Evolutionary conservation across 768 basidiomycete genomes (phyloP), one percentile per base, ranked within the genome.

Genomic region (Boletus huronensis): DNA sequence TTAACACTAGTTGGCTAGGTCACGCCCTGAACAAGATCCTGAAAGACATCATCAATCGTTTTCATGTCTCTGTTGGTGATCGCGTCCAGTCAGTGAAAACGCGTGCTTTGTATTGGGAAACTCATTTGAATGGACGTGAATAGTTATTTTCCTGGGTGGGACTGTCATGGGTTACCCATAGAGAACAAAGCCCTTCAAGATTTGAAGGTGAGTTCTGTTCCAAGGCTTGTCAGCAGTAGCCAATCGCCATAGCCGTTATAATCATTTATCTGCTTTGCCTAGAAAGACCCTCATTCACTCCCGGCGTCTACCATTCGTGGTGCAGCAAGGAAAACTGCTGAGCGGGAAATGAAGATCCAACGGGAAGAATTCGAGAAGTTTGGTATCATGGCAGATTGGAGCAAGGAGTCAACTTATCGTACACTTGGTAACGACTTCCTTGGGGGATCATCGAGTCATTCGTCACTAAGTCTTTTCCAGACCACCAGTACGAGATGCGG

Each of bases 101-200:
- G n/a, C 25, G 39, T 44, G 4, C 7, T 13, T 52, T 42, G 10
- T 41, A 29, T 21, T 3, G 0, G n/a, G 23, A 42, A 41, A 21
- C 48, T 56, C 39, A 58, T 28, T 36, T 14, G 2, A 29, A 34
- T 29, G 52, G 48, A 52, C 49, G 36, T 39, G 34, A 13, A n/a
- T 53, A 98, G 96, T 64, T 98, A 95, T 72, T 71, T 90, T 14
- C 95, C 96, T 34, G 96, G 96, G 10, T 99, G 93, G 93, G 96
- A 99, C 65, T 98, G 96, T 64, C 96, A 99, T 68, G 96, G 96
- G 6, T 82, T 98, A 13, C 96, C 96, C 0, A 98, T 98, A 57
- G 96, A 98, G 69, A 92, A 93, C 60, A 98, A 97, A 64, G 90
- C 94, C 0, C 74, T 99, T 34, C 77, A 87, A 55, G 81, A 87